phyloP scores from a whole-genome alignment of 2,329 filamentous ascomycete species.

The Alternaria sp. region DNA sequence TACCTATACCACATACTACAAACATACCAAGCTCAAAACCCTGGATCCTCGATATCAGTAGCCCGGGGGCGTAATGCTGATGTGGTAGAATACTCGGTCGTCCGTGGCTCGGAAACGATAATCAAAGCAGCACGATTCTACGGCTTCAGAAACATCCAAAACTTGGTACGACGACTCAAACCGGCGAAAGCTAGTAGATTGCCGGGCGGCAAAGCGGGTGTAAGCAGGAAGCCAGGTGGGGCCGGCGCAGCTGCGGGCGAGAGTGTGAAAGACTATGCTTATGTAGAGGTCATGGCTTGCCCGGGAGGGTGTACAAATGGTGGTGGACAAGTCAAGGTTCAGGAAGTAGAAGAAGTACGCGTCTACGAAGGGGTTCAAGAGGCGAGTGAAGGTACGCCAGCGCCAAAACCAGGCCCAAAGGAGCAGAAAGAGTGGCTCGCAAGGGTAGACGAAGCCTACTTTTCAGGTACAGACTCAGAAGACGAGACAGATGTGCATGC shows the following conservation, averaged over 20 bases:
- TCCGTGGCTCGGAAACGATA: constrained; percentile 56
- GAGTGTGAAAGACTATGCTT: constrained; percentile 77
- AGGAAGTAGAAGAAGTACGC: constrained; percentile 68
- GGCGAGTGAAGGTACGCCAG: constrained; percentile 38
- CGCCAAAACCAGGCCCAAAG: constrained; percentile 70
- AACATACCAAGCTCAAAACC: constrained; percentile 73
- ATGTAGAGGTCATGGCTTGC: constrained; percentile 98
- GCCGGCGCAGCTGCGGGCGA: constrained; percentile 67
- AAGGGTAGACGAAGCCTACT: constrained; percentile 76
- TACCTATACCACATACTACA: constrained; percentile 86
- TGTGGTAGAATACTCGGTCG: constrained; percentile 83
- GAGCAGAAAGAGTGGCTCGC: constrained; percentile 78
- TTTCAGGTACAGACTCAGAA: constrained; percentile 68
- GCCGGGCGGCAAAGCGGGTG: constrained; percentile 46
- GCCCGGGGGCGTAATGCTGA: constrained; percentile 86
- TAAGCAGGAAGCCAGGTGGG: constrained; percentile 73
- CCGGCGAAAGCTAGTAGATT: constrained; percentile 73
- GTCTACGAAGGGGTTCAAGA: constrained; percentile 40
- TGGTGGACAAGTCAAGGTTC: constrained; percentile 91
- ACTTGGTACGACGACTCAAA: constrained; percentile 90
- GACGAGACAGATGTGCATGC: constrained; percentile 27
- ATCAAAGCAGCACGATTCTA: constrained; percentile 78
- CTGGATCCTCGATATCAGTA: constrained; percentile 74
- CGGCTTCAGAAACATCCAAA: constrained; percentile 98
- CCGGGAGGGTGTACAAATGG: constrained; percentile 99